A percentile compares a stretch with the other conserved stretches of the same genome.
Conservation (phyloP, 2,329 filamentous ascomycete species). For the Niveomyces coronatus region DNA sequence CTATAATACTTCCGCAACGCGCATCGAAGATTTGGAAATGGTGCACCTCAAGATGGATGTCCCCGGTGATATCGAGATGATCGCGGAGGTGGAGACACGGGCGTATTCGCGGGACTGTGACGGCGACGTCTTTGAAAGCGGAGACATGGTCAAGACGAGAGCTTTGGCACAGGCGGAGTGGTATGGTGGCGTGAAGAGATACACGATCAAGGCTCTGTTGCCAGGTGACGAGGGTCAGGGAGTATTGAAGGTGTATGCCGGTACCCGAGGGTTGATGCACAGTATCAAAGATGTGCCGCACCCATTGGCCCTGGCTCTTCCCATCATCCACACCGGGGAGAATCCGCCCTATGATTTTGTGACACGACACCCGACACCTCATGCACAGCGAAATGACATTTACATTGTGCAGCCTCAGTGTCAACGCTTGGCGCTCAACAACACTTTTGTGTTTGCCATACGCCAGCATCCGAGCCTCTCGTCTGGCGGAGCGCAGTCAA, state of each 20-base stretch:
- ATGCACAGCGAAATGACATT: slow-evolving; percentile 93
- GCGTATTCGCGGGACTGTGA: slow-evolving; percentile 73
- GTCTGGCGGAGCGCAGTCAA: slow-evolving; percentile 21
- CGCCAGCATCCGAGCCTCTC: slow-evolving; percentile 73
- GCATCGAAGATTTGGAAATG: slow-evolving; percentile 88
- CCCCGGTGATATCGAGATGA: slow-evolving; percentile 80
- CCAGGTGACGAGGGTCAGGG: slow-evolving; percentile 88
- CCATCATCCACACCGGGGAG: slow-evolving; percentile 79
- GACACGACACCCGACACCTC: slow-evolving; percentile 85
- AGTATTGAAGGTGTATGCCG: slow-evolving; percentile 82
- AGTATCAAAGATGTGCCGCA: slow-evolving; percentile 95
- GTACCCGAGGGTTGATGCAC: slow-evolving; percentile 92
- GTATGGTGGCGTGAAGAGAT: slow-evolving; percentile 77
- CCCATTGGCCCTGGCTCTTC: slow-evolving; percentile 78
- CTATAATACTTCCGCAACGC: slow-evolving; percentile 78
- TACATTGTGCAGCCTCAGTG: slow-evolving; percentile 97
- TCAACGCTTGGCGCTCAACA: slow-evolving; percentile 76
- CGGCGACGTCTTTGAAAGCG: slow-evolving; percentile 88
- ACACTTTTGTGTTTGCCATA: slow-evolving; percentile 95
- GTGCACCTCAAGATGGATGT: slow-evolving; percentile 82
- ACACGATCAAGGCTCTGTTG: slow-evolving; percentile 84
- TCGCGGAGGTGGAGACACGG: slow-evolving; percentile 83
- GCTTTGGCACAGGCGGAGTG: slow-evolving; percentile 88
- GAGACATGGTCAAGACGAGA: slow-evolving; percentile 74
- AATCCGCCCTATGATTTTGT: slow-evolving; percentile 94